Evolutionary conservation across 495 filamentous ascomycete genomes (phyloP).

Genomic region (Aspergillus biplanus): DNA sequence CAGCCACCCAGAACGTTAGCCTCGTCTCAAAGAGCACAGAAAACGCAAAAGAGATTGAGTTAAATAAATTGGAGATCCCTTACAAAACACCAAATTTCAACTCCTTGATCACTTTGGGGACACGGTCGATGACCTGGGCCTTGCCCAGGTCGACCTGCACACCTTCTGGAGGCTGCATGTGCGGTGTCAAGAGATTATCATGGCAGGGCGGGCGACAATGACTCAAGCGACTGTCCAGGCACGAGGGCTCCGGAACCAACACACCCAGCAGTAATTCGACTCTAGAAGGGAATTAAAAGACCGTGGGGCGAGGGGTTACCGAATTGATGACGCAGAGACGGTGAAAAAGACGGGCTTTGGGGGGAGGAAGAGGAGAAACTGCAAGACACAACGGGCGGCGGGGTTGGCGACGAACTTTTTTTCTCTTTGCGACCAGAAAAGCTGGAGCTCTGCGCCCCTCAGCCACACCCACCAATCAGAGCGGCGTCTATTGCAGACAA

Average conservation of each 20-base stretch:
- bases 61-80: conserved; percentile 29
- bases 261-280: conserved; percentile 4
- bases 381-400: conserved; percentile 29
- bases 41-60: conserved; percentile 13
- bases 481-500: neutral
- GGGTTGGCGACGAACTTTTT: conserved; percentile 38
- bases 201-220: conserved; percentile 44
- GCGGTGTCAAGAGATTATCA: conserved; percentile 45
- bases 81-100: conserved; percentile 92
- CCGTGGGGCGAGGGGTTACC: neutral
- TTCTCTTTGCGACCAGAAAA: conserved; percentile 23
- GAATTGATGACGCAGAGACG: neutral
- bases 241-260: conserved; percentile 14
- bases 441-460: conserved; percentile 22
- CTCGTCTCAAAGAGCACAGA: conserved; percentile 2
- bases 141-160: conserved; percentile 65
- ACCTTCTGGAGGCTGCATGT: conserved; percentile 54
- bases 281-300: neutral
- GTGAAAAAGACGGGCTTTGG: neutral
- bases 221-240: conserved; percentile 28
- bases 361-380: conserved; percentile 23
- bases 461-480: conserved; percentile 26
- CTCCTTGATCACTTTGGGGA: conserved; percentile 88
- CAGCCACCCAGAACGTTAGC: conserved; percentile 17
- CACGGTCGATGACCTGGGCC: conserved; percentile 83